Percentiles rank a stretch among this genome's conserved stretches.
Conservation (phyloP, 768 basidiomycete genomes). For the Lactarius evosmus region DNA sequence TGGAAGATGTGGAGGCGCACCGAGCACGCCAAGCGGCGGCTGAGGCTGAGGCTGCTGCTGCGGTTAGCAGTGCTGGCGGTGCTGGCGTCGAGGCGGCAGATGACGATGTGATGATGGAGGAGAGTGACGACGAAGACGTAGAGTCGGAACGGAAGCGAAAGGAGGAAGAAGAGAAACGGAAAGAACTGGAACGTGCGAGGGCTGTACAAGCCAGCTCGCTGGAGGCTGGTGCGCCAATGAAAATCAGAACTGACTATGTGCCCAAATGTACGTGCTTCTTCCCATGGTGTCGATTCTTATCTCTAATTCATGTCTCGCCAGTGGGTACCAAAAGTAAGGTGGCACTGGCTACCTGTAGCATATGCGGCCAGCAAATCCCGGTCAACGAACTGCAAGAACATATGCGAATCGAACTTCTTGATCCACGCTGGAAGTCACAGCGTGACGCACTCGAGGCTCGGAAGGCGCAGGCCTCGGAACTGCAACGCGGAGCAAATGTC, state of each 20-base stretch:
- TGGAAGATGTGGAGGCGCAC: constrained; percentile 80
- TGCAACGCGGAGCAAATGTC: constrained; percentile 90
- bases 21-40: constrained; percentile 80
- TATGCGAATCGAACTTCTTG: constrained; percentile 96
- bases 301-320: constrained; percentile 33
- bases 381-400: constrained; percentile 96
- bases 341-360: constrained; percentile 81
- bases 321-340: constrained; percentile 68
- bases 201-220: constrained; percentile 76
- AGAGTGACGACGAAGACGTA: constrained; percentile 79
- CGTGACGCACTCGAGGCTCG: constrained; percentile 85
- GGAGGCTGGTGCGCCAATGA: constrained; percentile 78
- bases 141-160: constrained; percentile 56
- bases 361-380: constrained; percentile 95
- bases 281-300: background rate
- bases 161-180: constrained; percentile 68
- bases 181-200: constrained; percentile 71
- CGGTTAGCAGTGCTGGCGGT: constrained; percentile 62
- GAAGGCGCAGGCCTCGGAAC: constrained; percentile 83
- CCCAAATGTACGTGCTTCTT: constrained; percentile 67
- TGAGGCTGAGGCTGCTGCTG: constrained; percentile 78
- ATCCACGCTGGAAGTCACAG: constrained; percentile 98
- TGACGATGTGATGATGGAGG: constrained; percentile 72
- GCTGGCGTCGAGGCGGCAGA: constrained; percentile 44
- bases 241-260: constrained; percentile 94